These are phyloP conservation scores for Taiozyma onychis DNA, from an alignment of 1,139 yeast genomes.

Conservation along the genomic window DNA sequence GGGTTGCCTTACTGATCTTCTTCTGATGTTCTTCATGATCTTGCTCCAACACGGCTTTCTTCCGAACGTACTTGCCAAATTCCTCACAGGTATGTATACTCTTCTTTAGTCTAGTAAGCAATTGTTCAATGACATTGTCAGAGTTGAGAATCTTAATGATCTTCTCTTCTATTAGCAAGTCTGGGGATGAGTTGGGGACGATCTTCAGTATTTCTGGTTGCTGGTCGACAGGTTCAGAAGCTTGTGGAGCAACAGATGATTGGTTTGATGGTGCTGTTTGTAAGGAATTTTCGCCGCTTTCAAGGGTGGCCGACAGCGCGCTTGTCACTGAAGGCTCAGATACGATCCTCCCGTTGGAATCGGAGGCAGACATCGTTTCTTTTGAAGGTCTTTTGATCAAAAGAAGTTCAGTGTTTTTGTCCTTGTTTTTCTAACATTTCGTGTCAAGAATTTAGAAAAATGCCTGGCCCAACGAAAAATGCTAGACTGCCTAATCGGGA, in stretches of 20 bases:
- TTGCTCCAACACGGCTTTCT: constrained; percentile 73
- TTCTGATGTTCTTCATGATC: constrained; percentile 71
- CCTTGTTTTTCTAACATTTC: not conserved
- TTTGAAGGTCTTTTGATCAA: not conserved
- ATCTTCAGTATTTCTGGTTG: constrained; percentile 4
- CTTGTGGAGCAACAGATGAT: not conserved
- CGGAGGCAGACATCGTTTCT: not conserved
- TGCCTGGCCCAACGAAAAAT: not conserved
- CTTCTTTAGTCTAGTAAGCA: constrained; percentile 71
- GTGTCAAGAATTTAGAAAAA: not conserved
- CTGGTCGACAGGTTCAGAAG: not conserved
- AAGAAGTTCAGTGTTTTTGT: not conserved
- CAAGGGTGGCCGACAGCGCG: not conserved
- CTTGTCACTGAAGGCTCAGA: not conserved
- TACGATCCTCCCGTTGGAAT: not conserved
- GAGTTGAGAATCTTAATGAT: constrained; percentile 46
- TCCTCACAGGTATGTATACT: constrained; percentile 81
- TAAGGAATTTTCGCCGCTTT: not conserved
- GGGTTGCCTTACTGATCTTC: constrained; percentile 55
- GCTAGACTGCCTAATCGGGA: not conserved
- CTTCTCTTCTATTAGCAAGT: constrained; percentile 36
- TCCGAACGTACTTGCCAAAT: constrained; percentile 69
- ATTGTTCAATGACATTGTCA: constrained; percentile 58
- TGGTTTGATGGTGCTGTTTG: not conserved
- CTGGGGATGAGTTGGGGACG: constrained; percentile 21